Evolutionary conservation across 176 grass and related monocot species (phyloP), one percentile per base, ranked within the genome.

Genomic region (Oryza meyeriana): DNA sequence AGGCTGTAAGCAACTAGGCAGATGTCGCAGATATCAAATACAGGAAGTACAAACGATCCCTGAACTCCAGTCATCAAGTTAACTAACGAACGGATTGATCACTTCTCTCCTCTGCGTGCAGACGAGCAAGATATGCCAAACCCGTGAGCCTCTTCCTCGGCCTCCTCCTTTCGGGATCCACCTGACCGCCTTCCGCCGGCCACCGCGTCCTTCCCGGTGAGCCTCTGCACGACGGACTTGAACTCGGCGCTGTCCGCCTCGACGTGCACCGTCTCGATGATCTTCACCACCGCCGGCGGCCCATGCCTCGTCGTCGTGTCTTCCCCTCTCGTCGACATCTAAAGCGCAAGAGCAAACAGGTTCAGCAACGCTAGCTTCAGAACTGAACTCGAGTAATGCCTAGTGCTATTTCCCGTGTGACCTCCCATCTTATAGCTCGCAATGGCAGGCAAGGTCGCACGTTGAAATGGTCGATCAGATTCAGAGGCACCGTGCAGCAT

Each of bases 241-340:
- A 88, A 88, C 52, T 67, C 81, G 32, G 40, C 81, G 55, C 25
- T 10, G 79, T 88, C 72, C 73, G 79, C 80, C 52, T 83, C 86
- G 35, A 87, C 14, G 72, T 87, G 79, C 79, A 82, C 79, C 72
- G 79, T 87, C 79, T 87, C 85, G 62, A 87, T 78, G 63, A 87
- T 82, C 85, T 81, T 88, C 79, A 88, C 79, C 65, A 2, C 31
- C 55, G 64, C 64, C 45, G 44, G 77, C 26, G 52, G 52, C 22
- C 52, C 52, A 2, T 58, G 52, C 20, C 52, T 58, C 52, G 26
- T 86, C 69, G 59, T 70, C 44, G 52, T 59, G 9, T 48, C 70
- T 12, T 5, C 58, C 10, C 17, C 84, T 65, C 68, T 55, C 32
- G 30, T 58, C 77, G 84, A 74, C 84, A 86, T 80, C 9, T 33